Percentiles rank a stretch among this genome's conserved stretches.
Evolutionary conservation across 1,139 yeast genomes (phyloP).

Genomic region (Pichia norvegensis): DNA sequence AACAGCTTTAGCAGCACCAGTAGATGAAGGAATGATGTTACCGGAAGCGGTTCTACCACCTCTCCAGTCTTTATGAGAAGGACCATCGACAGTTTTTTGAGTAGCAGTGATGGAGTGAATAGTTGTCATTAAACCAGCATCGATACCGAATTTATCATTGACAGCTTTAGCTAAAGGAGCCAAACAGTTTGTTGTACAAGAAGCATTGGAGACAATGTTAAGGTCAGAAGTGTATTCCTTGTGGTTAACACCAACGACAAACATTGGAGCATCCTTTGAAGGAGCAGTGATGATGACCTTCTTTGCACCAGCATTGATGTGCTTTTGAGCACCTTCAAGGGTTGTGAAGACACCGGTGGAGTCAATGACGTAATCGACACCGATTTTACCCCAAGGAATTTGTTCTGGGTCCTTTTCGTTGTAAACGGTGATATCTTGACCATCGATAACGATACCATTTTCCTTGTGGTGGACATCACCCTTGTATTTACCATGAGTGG

Average conservation of each 20-base stretch:
- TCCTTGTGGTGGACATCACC: conserved; percentile 62
- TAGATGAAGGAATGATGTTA: conserved; percentile 82
- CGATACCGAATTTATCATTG: conserved; percentile 72
- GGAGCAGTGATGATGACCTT: conserved; percentile 85
- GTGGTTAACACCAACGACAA: conserved; percentile 80
- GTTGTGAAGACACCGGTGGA: conserved; percentile 86
- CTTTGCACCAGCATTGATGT: conserved; percentile 83
- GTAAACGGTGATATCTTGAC: conserved; percentile 58
- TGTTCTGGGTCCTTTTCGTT: conserved; percentile 76
- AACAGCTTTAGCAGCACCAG: conserved; percentile 91
- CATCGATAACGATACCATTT: conserved; percentile 56
- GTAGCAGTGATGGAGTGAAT: conserved; percentile 87
- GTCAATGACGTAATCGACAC: conserved; percentile 74
- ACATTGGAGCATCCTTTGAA: conserved; percentile 83
- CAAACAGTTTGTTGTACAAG: conserved; percentile 86
- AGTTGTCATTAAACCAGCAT: conserved; percentile 85
- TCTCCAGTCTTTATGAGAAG: conserved; percentile 94
- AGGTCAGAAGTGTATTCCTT: conserved; percentile 64
- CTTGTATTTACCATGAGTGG: conserved; percentile 71
- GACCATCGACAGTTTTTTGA: conserved; percentile 88
- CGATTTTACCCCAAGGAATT: conserved; percentile 76
- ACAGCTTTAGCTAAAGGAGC: conserved; percentile 84
- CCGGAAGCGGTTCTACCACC: conserved; percentile 93
- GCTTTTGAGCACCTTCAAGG: conserved; percentile 70
- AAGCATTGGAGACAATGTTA: conserved; percentile 73